Evolutionary conservation across 352 stramenopile genomes (phyloP), one percentile per base, ranked within the genome.

Genomic region (Phytophthora pluvialis): DNA sequence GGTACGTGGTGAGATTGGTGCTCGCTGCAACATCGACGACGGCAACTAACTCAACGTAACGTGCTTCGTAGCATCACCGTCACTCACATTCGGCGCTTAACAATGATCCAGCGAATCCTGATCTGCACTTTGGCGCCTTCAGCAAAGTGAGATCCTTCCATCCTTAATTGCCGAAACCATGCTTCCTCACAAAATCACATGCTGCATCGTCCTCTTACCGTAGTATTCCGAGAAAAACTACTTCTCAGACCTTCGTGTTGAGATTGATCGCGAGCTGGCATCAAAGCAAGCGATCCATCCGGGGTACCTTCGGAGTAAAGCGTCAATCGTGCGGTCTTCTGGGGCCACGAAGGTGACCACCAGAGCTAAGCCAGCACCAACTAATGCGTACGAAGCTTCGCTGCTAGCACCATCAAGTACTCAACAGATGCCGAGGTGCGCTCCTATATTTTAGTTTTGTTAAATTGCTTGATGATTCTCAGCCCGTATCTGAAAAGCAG

Each of bases 371-470:
- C 12, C 47, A 32, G 3, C 16, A 40, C 1, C 48, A 3, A 46
- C 13, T 10, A 16, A 47, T 18, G 9, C 12, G 0, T 13, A 67
- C 43, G 62, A 75, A 10, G 39, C 57, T 13, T 13, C 35, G 3
- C 5, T 44, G 15, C 43, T 72, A 18, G 44, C 46, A n/a, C 49
- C 73, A 12, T 70, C 72, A 29, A 66, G 61, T 26, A 52, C 75
- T 6, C 65, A 59, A 0, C 68, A 76, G 49, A 59, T 64, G 1
- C 60, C 67, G 10, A 68, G 60, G 76, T 81, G 31, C 13, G 51
- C 18, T 13, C 3, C 28, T 15, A 50, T 39, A 25, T 18, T 26
- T 13, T 33, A 25, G 25, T 11, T 40, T 48, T 16, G 1, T 33
- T 42, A 15, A 49, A 32, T 10, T 42, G 51, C 8, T 21, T 50